These are phyloP conservation scores for Phycomyces blakesleeanus DNA, from an alignment of 192 early-diverging fungal species.

Conservation along the genomic window DNA sequence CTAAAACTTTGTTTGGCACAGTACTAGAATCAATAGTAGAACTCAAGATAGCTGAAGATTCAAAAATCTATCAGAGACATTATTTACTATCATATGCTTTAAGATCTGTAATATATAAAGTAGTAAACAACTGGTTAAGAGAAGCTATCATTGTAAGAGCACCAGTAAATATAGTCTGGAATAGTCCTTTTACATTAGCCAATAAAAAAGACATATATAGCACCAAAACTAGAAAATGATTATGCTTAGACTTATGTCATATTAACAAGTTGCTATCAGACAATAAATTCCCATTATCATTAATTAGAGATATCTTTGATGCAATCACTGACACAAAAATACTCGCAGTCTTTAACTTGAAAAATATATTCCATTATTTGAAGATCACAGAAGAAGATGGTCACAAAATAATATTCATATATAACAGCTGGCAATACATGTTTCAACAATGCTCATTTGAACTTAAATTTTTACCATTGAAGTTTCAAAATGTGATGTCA, in stretches of 20 bases:
- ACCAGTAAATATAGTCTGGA: background rate
- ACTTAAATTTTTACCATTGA: background rate
- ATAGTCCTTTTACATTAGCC: background rate
- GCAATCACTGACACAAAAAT: background rate
- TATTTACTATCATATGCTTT: background rate
- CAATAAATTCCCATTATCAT: background rate
- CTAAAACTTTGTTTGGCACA: no score
- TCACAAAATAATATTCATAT: conserved; percentile 3
- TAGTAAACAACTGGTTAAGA: background rate
- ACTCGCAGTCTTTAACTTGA: background rate
- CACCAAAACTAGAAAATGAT: background rate
- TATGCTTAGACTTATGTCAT: background rate
- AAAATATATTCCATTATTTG: background rate
- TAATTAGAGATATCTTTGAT: background rate
- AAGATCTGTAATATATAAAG: conserved; percentile 1
- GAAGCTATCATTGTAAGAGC: background rate
- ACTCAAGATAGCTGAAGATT: no score
- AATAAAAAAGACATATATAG: background rate
- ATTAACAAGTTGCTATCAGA: conserved; percentile 3
- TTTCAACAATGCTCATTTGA: background rate
- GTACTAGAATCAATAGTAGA: no score
- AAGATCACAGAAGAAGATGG: background rate
- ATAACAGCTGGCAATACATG: background rate
- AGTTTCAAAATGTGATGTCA: background rate
- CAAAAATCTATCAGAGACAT: background rate